phyloP scores from a whole-genome alignment of 306 rosid species.

The Ceratonia siliqua region DNA sequence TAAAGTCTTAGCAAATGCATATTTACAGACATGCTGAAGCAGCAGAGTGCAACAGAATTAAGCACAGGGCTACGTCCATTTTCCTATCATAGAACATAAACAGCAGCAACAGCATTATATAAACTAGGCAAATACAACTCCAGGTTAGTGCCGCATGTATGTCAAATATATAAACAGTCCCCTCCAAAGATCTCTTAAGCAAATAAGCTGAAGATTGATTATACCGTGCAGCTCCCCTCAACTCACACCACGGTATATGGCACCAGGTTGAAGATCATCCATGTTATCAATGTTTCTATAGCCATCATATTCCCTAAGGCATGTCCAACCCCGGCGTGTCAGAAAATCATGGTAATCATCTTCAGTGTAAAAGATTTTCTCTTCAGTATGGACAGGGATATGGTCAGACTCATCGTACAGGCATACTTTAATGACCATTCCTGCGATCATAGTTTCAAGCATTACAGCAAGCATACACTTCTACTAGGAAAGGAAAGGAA shows the following conservation, averaged over 20 bases:
- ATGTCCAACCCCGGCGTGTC: constrained; percentile 74
- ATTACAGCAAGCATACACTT: constrained; percentile 19
- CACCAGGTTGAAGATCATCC: constrained; percentile 94
- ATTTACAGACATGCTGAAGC: constrained; percentile 38
- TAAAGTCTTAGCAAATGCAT: constrained; percentile 14
- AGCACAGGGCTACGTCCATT: constrained; percentile 21
- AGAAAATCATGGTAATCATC: constrained; percentile 83
- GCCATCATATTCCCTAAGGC: constrained; percentile 75
- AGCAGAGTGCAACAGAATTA: not conserved
- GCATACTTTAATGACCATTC: constrained; percentile 78
- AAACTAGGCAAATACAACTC: constrained; percentile 7
- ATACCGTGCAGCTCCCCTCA: constrained; percentile 44
- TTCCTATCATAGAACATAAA: not conserved
- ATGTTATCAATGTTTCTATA: constrained; percentile 78
- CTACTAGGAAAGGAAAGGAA: not conserved
- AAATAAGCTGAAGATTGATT: not conserved
- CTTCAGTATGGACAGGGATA: constrained; percentile 81
- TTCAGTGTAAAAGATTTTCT: constrained; percentile 80
- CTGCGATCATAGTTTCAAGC: constrained; percentile 50
- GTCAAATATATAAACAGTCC: constrained; percentile 21
- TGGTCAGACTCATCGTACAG: constrained; percentile 82
- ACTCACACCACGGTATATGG: constrained; percentile 76
- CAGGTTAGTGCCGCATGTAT: not conserved
- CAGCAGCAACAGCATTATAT: constrained; percentile 12
- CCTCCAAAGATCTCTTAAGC: not conserved